Evolutionary conservation across 1,284 basidiomycete species (phyloP), one percentile per base, ranked within the genome.

Genomic region (Moniliella sp.): DNA sequence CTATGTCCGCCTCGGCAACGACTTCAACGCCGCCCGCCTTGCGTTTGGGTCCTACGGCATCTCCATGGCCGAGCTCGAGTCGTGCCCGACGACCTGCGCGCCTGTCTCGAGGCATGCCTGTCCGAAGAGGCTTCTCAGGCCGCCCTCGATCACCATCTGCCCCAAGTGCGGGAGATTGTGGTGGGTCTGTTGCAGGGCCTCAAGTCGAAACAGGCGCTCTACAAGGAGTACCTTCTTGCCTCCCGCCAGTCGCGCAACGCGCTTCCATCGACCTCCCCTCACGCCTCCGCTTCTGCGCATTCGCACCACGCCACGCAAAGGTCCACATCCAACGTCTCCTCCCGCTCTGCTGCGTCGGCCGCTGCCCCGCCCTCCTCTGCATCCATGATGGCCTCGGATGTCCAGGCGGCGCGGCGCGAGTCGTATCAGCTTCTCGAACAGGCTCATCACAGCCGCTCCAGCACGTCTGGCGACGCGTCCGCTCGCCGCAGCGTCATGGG

Each of bases 1-100:
- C 36, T 97, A 97, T 61, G 91, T 97, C 33, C 73, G 76, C 29
- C 68, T 97, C 12, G 88, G 88, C 13, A 94, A 97, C 62, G 86
- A 93, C 55, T 94, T 97, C 67, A 93, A 93, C 59, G 72, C 75
- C 12, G 84, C 84, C 15, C 80, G 86, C 23, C 70, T 75, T 32
- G 82, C 86, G 1, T 97, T 97, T 61, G 69, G 71, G 7, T 67
- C 71, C 14, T 83, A 76, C 45, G 75, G 76, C 33, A 91, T 97
- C 46, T 25, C 19, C 21, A 32, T 32, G 31, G 21, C n/a, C 35
- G 86, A 94, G 57, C 73, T 97, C 34, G 66, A 78, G 51, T 67
- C 71, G 80, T 97, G 1, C 88, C 91, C 2, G 72, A 82, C 42
- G 81, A 93, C 55, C 70, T 97, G 15, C 74, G 88, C 27, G 66